Percentiles rank a stretch among this genome's conserved stretches.
phyloP scores from a whole-genome alignment of 73 alveolate genomes.

The Uronychia binucleata region DNA sequence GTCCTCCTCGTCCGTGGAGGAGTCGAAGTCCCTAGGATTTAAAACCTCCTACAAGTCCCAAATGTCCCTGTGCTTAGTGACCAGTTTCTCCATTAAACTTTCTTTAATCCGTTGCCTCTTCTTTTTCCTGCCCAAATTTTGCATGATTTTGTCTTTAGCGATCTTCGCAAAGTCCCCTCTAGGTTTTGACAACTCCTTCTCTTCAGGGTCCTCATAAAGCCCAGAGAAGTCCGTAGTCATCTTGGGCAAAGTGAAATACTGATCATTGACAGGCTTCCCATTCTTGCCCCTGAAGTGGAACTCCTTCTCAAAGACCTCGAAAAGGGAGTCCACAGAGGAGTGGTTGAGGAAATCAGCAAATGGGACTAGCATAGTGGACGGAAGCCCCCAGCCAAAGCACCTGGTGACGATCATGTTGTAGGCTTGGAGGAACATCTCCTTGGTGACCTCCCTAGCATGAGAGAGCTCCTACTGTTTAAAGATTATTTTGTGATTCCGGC shows the following conservation, averaged over 20 bases:
- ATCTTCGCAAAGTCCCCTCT: not conserved
- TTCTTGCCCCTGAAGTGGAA: not conserved
- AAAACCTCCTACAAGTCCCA: constrained; percentile 19
- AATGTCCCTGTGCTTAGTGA: not conserved
- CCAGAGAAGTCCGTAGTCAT: not conserved
- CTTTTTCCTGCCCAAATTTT: constrained; percentile 2
- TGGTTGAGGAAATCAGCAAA: constrained; percentile 42
- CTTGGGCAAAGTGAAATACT: not conserved
- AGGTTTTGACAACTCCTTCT: not conserved
- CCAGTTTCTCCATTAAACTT: not conserved
- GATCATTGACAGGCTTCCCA: not conserved
- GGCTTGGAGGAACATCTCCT: not conserved
- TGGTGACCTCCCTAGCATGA: not conserved
- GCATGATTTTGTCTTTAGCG: not conserved
- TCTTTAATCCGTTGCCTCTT: constrained; percentile 11
- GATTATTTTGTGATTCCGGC: not conserved
- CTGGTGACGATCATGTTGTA: constrained; percentile 46
- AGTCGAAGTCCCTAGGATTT: not conserved
- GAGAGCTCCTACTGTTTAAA: constrained; percentile 4
- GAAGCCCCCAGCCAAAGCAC: constrained; percentile 57
- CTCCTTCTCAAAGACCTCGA: not conserved
- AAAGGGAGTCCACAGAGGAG: not conserved
- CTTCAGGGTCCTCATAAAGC: not conserved
- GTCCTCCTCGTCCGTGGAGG: constrained; percentile 33
- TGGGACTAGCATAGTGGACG: constrained; percentile 45